Evolutionary conservation across 805 yeast species (phyloP).

Genomic region (Myxozyma neotropica): DNA sequence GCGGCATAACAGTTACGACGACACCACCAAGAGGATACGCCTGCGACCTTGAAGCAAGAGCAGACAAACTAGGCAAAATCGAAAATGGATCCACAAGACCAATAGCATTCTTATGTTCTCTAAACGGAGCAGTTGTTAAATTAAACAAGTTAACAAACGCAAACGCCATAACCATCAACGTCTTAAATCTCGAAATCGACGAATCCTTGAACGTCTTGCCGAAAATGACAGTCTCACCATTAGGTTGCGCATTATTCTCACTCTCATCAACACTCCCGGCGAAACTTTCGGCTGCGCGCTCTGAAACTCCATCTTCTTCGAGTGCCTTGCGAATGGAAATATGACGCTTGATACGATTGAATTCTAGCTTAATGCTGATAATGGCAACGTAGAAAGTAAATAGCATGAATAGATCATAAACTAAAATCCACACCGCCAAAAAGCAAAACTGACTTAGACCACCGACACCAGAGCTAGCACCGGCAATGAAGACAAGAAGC

Average conservation of each 20-base stretch:
- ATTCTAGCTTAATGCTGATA: slow-evolving; percentile 84
- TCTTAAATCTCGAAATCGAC: slow-evolving; percentile 38
- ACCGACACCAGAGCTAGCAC: slow-evolving; percentile 60
- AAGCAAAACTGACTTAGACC: slow-evolving; percentile 82
- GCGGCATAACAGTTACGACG: slow-evolving; percentile 46
- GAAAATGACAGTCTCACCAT: slow-evolving; percentile 24
- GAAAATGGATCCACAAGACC: slow-evolving; percentile 23
- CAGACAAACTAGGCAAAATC: slow-evolving; percentile 25
- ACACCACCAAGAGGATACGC: slow-evolving; percentile 14
- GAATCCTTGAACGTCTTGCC: slow-evolving; percentile 27
- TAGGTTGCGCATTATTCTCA: slow-evolving; percentile 8
- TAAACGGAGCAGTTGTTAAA: slow-evolving; percentile 43
- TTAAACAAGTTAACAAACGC: slow-evolving; percentile 45
- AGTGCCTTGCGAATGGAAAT: slow-evolving; percentile 74
- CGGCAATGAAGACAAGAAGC: slow-evolving; percentile 62
- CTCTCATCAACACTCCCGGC: slow-evolving; percentile 43
- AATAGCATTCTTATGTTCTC: slow-evolving; percentile 28
- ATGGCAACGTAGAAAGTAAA: slow-evolving; percentile 83
- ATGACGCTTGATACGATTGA: slow-evolving; percentile 79
- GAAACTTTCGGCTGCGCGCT: slow-evolving; percentile 72
- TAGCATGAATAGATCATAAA: slow-evolving; percentile 70
- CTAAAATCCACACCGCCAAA: slow-evolving; percentile 67
- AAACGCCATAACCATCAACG: slow-evolving; percentile 41
- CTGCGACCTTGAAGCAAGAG: slow-evolving; percentile 12
- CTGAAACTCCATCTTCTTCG: slow-evolving; percentile 90